A percentile compares a stretch with the other conserved stretches of the same genome.
phyloP scores from a whole-genome alignment of 805 yeast species.

The Deakozyma indianensis region DNA sequence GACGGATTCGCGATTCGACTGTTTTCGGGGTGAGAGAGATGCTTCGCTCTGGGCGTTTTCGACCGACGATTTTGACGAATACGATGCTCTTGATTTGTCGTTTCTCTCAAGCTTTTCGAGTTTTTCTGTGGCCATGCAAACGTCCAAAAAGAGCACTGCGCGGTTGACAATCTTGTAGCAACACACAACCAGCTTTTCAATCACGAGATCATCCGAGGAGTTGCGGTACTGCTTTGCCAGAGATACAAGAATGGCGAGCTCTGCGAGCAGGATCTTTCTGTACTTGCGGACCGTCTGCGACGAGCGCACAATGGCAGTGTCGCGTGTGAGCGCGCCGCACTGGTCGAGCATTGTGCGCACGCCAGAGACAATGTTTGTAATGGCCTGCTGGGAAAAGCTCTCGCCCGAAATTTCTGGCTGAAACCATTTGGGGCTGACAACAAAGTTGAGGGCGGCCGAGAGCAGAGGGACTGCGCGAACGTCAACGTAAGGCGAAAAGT shows the following conservation, averaged over 20 bases:
- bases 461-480: constrained; percentile 23
- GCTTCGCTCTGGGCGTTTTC: background rate
- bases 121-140: constrained; percentile 8
- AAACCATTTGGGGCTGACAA: constrained; percentile 20
- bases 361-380: constrained; percentile 24
- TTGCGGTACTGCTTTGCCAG: constrained; percentile 21
- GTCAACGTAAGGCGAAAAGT: constrained; percentile 24
- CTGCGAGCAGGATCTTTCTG: constrained; percentile 24
- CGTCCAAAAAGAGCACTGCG: constrained; percentile 19
- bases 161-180: constrained; percentile 19
- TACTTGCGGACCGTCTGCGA: constrained; percentile 18
- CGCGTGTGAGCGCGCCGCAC: constrained; percentile 21
- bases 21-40: background rate
- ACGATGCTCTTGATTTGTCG: background rate
- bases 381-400: constrained; percentile 22
- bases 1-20: constrained; percentile 12
- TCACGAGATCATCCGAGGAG: constrained; percentile 16
- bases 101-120: background rate
- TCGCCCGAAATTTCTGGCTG: constrained; percentile 8
- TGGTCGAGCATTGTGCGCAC: constrained; percentile 22
- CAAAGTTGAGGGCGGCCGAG: constrained; percentile 21
- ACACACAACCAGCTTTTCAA: constrained; percentile 19
- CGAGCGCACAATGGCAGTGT: constrained; percentile 17
- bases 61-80: background rate
- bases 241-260: constrained; percentile 25